Base-by-base conservation (phyloP, 306 rosid species). In the Trifolium subterraneum region DNA sequence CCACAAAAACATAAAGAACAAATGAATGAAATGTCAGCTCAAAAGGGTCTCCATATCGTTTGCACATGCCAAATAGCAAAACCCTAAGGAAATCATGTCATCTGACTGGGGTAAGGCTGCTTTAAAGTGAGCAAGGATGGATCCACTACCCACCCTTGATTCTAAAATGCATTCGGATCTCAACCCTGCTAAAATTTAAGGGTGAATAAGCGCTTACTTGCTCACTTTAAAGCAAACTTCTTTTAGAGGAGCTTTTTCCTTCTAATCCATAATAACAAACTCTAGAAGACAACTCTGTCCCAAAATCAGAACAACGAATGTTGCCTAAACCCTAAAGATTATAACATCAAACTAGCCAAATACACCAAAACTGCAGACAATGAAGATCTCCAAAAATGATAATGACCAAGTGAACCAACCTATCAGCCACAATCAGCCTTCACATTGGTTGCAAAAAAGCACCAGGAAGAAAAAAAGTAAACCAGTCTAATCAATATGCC, bases 401-500 rank as follows among this genome's bases (percentile, higher is more conserved):
- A 71, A 65, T 33, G 47, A 44, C 35, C 73, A 77, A 52, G 41
- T 41, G 25, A 77, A 79, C 56, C 27, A 61, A 82, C 50, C 72
- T 61, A 50, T 66, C 20, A 41, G 16, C 77, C 59, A 55, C 45
- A 51, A 59, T 29, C 55, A 45, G 22, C 44, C 16, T 61, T 51
- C 63, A 61, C 64, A 20, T 65, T 58, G 22, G 19, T 45, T 68
- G 31, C 69, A 78, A 73, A 62, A 77, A 54, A 68, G 51, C 36
- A 13, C 31, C 65, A 27, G 20, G 31, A 14, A 18, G 10, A 10
- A 10, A 16, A 38, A 51, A 62, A 65, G 18, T 29, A 48, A 25
- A 42, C 25, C 18, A 58, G 58, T 60, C 66, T 7, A 60, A 52
- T 60, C 68, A 69, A 38, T 55, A 72, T 55, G 64, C 78, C 41